Evolutionary conservation across 306 rosid genomes (phyloP).

Genomic region (Dryas alaskensis): DNA sequence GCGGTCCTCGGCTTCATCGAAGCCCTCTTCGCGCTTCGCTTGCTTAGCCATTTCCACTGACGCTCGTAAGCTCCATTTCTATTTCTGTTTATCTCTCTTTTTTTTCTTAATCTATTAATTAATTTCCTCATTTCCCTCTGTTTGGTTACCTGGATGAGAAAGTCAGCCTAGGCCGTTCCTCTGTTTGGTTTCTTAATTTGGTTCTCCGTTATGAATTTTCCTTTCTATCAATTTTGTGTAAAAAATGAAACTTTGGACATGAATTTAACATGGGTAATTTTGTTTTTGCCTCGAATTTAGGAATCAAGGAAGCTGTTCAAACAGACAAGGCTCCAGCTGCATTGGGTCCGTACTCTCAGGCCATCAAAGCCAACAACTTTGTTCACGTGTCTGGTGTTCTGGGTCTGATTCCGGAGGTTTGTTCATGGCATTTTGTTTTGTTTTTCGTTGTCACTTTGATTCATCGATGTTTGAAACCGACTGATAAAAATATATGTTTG

Average conservation of each 20-base stretch:
- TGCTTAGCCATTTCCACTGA: constrained; percentile 61
- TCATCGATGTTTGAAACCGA: neutral
- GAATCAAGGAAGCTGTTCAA: constrained; percentile 71
- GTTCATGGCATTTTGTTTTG: neutral
- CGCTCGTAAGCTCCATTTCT: constrained; percentile 35
- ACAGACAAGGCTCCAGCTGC: constrained; percentile 95
- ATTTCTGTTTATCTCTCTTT: neutral
- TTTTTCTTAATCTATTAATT: neutral
- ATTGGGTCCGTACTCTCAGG: constrained; percentile 95
- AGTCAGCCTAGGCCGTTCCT: neutral
- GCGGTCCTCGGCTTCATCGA: constrained; percentile 52
- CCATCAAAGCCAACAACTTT: constrained; percentile 76
- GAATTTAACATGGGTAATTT: neutral
- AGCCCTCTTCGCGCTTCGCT: constrained; percentile 60
- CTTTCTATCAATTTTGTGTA: neutral
- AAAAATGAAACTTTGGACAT: neutral
- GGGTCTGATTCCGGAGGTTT: constrained; percentile 90
- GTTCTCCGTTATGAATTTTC: neutral
- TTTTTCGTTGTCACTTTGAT: neutral
- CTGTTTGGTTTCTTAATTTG: neutral
- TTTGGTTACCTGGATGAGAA: neutral
- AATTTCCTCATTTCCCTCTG: neutral
- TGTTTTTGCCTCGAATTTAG: constrained; percentile 29
- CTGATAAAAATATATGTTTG: constrained; percentile 1
- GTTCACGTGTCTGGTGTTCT: constrained; percentile 86